These are phyloP conservation scores for Avena eriantha DNA, from an alignment of 176 grass and related monocot species.

Conservation along the genomic window DNA sequence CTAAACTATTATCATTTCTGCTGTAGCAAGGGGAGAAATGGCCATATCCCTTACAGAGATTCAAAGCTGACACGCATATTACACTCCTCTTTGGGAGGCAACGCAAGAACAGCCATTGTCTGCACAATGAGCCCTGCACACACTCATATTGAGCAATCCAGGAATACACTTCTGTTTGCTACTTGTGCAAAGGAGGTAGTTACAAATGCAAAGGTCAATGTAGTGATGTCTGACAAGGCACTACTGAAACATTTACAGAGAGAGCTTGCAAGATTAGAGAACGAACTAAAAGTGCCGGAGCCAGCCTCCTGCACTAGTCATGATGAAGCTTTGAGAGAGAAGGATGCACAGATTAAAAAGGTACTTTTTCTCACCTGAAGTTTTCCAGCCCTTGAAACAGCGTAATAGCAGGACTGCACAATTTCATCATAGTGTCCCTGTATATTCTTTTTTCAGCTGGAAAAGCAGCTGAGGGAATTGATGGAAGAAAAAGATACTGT, in stretches of 20 bases:
- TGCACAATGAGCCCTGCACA: conserved; percentile 95
- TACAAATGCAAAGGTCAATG: conserved; percentile 94
- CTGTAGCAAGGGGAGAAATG: conserved; percentile 87
- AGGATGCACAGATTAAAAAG: conserved; percentile 88
- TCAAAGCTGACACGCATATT: conserved; percentile 95
- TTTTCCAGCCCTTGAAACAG: background rate
- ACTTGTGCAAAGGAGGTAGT: conserved; percentile 90
- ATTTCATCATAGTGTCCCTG: conserved; percentile 10
- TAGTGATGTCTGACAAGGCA: conserved; percentile 96
- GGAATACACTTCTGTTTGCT: conserved; percentile 92
- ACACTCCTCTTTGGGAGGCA: conserved; percentile 81
- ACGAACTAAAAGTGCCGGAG: conserved; percentile 64
- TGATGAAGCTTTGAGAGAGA: conserved; percentile 73
- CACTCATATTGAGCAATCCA: conserved; percentile 88
- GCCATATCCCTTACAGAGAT: conserved; percentile 92
- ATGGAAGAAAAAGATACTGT: conserved; percentile 86
- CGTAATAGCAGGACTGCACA: conserved; percentile 1
- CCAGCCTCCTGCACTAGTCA: conserved; percentile 48
- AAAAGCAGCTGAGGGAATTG: conserved; percentile 82
- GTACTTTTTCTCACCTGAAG: conserved; percentile 35
- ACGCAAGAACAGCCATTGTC: conserved; percentile 89
- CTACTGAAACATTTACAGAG: conserved; percentile 86
- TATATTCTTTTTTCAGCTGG: conserved; percentile 60
- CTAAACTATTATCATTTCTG: conserved; percentile 37
- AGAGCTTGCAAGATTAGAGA: conserved; percentile 81